Conservation (phyloP, 495 filamentous ascomycete species). For the Chaetomium fimeti region DNA sequence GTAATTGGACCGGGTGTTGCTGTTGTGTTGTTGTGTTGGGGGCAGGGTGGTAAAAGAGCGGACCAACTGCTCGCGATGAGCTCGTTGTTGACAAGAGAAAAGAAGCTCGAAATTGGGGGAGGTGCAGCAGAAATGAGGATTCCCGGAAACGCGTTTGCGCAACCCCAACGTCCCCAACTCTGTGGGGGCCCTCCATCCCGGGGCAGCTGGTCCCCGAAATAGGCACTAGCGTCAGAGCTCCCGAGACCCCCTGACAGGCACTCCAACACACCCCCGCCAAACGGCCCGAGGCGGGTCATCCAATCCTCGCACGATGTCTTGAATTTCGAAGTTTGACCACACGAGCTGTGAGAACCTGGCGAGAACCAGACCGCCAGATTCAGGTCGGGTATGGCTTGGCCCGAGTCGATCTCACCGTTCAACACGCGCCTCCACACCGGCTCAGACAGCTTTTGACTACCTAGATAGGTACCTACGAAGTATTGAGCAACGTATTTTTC, state of each 20-base stretch:
- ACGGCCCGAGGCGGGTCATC: conserved; percentile 9
- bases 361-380: background rate
- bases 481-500: no score
- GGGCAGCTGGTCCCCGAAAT: conserved; percentile 14
- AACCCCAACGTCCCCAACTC: conserved; percentile 12
- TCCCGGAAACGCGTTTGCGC: conserved; percentile 5
- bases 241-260: background rate
- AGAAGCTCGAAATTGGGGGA: conserved; percentile 5
- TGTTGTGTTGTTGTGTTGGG: background rate
- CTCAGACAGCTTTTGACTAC: no score
- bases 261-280: background rate
- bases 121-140: conserved; percentile 16
- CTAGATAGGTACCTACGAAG: no score
- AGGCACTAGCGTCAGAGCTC: conserved; percentile 18
- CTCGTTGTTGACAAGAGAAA: conserved; percentile 17
- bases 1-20: background rate
- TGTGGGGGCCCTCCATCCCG: conserved; percentile 8
- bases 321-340: background rate
- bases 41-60: conserved; percentile 6
- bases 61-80: conserved; percentile 19
- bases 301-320: background rate
- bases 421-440: background rate
- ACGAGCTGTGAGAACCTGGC: background rate
- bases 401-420: background rate
- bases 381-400: no score